Evolutionary conservation across 2,329 filamentous ascomycete genomes (phyloP).

Genomic region (Epichloe scottii): DNA sequence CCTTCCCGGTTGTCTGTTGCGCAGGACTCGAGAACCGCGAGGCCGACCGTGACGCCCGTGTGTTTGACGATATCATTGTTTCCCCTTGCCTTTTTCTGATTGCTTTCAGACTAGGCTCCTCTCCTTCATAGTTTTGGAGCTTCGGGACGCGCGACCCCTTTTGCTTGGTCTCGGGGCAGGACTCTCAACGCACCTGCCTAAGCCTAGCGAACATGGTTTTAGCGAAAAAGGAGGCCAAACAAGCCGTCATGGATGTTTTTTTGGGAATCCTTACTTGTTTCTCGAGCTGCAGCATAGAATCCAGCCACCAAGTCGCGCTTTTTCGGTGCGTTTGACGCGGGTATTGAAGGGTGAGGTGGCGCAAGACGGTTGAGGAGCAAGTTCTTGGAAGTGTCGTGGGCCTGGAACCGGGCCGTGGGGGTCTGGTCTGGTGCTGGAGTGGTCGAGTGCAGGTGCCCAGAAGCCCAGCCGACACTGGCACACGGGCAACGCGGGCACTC

Average conservation of each 20-base stretch:
- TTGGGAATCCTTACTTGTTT: constrained; percentile 14
- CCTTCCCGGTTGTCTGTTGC: constrained; percentile 16
- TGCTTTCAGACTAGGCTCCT: not conserved
- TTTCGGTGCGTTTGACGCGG: constrained; percentile 17
- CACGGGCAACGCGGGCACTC: not conserved
- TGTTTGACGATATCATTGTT: constrained; percentile 30
- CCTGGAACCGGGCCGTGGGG: constrained; percentile 10
- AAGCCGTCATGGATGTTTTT: not conserved
- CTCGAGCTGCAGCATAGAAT: constrained; percentile 20
- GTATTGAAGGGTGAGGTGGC: constrained; percentile 14
- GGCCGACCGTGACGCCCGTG: constrained; percentile 34
- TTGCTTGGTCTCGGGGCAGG: constrained; percentile 9
- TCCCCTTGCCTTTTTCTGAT: not conserved
- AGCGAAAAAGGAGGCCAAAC: constrained; percentile 6
- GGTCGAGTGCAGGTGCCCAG: not conserved
- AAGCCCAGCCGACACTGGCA: not conserved
- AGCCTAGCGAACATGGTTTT: constrained; percentile 10
- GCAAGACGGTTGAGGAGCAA: constrained; percentile 10
- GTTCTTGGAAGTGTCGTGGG: constrained; percentile 9
- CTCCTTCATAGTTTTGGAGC: constrained; percentile 1
- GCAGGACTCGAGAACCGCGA: constrained; percentile 44
- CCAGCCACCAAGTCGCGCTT: constrained; percentile 20
- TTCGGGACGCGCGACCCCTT: not conserved
- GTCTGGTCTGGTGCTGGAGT: no score
- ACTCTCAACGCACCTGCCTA: constrained; percentile 18